phyloP scores from a whole-genome alignment of 202 grass and related monocot genomes.

The Musa balbisiana region DNA sequence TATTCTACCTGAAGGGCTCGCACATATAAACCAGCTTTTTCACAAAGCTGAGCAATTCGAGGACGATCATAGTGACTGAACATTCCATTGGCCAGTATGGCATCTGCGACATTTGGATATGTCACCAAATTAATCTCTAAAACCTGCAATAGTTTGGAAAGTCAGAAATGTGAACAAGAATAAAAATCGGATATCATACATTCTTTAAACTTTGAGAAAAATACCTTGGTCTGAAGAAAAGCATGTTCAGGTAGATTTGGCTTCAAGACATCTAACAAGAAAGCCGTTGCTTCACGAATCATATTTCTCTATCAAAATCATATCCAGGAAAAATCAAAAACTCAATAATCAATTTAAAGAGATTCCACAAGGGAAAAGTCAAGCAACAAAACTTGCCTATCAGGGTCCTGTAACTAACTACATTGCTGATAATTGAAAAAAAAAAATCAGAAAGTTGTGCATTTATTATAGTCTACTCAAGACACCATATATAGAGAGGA shows the following conservation, averaged over 20 bases:
- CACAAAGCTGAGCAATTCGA: conserved; percentile 89
- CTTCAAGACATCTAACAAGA: conserved; percentile 80
- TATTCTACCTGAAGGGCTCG: conserved; percentile 75
- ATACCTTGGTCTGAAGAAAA: conserved; percentile 94
- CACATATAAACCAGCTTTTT: conserved; percentile 89
- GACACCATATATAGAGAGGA: conserved; percentile 9
- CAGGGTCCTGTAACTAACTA: neutral
- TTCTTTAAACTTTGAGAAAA: conserved; percentile 18
- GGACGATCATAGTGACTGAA: conserved; percentile 86
- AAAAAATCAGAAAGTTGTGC: no score
- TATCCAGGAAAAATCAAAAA: conserved; percentile 14
- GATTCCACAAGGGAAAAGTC: neutral
- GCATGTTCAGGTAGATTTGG: conserved; percentile 77
- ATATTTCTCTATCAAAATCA: conserved; percentile 59
- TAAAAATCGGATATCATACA: conserved; percentile 4
- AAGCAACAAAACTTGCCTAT: neutral
- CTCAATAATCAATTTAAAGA: conserved; percentile 14
- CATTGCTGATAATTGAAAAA: neutral
- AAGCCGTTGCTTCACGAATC: conserved; percentile 87
- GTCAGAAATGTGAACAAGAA: conserved; percentile 14
- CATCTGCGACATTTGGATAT: conserved; percentile 91
- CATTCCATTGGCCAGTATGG: conserved; percentile 81
- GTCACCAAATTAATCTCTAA: conserved; percentile 91
- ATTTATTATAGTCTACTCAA: conserved; percentile 1
- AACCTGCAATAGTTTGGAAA: conserved; percentile 45